Conservation (phyloP, 73 alveolate genomes). For the Stentor roeselii region DNA sequence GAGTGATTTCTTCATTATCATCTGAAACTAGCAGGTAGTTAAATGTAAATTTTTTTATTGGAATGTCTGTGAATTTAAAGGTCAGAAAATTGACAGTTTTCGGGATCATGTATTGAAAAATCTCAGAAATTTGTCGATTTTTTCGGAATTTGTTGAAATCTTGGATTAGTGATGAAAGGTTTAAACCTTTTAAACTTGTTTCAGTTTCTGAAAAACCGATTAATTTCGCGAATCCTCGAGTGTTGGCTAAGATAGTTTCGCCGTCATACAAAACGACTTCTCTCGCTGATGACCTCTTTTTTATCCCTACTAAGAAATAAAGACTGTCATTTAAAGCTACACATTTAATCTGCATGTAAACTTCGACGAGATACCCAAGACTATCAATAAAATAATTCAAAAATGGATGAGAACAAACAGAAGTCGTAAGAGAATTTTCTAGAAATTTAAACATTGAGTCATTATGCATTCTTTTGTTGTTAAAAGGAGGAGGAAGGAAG, state of each 20-base stretch:
- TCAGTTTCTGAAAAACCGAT: background rate
- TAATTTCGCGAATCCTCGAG: background rate
- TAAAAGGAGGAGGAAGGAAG: constrained; percentile 10
- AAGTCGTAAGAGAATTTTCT: background rate
- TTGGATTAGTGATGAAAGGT: background rate
- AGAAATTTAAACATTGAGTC: background rate
- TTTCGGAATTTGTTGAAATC: background rate
- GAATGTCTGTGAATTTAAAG: background rate
- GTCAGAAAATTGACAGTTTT: background rate
- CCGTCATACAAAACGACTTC: constrained; percentile 10
- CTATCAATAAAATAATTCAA: background rate
- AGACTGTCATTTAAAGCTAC: background rate
- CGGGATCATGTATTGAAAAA: constrained; percentile 7
- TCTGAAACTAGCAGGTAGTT: background rate
- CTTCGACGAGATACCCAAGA: constrained; percentile 11
- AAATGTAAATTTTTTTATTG: background rate
- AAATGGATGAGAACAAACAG: constrained; percentile 6
- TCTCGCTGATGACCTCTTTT: background rate
- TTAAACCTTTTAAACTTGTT: background rate
- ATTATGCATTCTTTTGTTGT: background rate
- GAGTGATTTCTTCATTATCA: constrained; percentile 2
- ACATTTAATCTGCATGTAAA: background rate
- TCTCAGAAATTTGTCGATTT: background rate
- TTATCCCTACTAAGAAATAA: background rate
- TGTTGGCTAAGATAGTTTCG: background rate